Percentiles rank a stretch among this genome's conserved stretches.
These are phyloP conservation scores for Cercospora sp. DNA, from an alignment of 2,329 filamentous ascomycete species.

Conservation along the genomic window DNA sequence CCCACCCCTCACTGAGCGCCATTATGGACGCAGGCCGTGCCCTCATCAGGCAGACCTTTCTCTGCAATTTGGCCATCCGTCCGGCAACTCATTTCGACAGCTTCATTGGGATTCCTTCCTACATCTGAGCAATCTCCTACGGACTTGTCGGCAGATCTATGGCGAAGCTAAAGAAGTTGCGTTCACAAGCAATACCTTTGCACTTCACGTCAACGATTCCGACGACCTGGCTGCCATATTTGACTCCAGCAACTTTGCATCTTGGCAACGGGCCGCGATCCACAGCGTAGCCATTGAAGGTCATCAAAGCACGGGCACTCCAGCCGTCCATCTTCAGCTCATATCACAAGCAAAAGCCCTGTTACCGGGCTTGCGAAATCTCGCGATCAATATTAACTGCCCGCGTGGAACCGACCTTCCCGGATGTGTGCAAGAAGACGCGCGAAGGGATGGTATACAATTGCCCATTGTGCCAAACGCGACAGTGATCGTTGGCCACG, in stretches of 20 bases:
- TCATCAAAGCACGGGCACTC: not conserved
- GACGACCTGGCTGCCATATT: not conserved
- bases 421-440: not conserved
- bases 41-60: not conserved
- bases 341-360: not conserved
- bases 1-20: not conserved
- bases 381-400: not conserved
- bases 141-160: not conserved
- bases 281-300: not conserved
- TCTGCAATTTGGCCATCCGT: not conserved
- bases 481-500: slow-evolving; percentile 1
- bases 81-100: not conserved
- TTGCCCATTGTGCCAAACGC: not conserved
- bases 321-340: not conserved
- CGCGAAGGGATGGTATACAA: not conserved
- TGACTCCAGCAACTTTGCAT: not conserved
- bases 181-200: slow-evolving; percentile 7
- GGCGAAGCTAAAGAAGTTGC: not conserved
- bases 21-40: not conserved
- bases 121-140: not conserved
- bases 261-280: not conserved
- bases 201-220: not conserved
- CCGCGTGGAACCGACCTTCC: not conserved
- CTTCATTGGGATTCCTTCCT: slow-evolving; percentile 6
- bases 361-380: not conserved